Conservation (phyloP, 169 alveolate genomes). For the Plasmodium ovale region DNA sequence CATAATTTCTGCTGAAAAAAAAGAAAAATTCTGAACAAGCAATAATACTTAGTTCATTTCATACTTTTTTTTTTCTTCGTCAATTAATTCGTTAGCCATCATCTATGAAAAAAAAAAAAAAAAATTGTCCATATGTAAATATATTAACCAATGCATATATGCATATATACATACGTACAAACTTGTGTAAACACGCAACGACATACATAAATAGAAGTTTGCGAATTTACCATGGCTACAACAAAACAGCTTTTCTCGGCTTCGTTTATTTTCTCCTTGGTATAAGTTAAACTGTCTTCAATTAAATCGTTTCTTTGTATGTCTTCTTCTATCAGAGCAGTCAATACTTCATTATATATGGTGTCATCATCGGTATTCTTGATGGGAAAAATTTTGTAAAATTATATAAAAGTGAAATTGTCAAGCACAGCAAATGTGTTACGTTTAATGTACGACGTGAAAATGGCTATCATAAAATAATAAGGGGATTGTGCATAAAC, state of each 20-base stretch:
- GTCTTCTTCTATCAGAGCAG: slow-evolving; percentile 71
- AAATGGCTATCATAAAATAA: not conserved
- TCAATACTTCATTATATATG: slow-evolving; percentile 58
- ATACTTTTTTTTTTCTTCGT: slow-evolving; percentile 57
- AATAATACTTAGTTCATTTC: slow-evolving; percentile 27
- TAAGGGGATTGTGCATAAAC: not conserved
- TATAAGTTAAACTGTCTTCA: slow-evolving; percentile 59
- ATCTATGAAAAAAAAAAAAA: slow-evolving; percentile 37
- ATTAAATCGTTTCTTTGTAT: slow-evolving; percentile 59
- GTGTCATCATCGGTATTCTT: slow-evolving; percentile 52
- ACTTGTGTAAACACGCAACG: not conserved
- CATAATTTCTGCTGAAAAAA: slow-evolving; percentile 44
- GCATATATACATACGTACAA: not conserved
- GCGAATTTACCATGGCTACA: slow-evolving; percentile 56
- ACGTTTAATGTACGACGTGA: not conserved
- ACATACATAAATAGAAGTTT: slow-evolving; percentile 14
- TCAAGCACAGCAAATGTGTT: slow-evolving; percentile 20
- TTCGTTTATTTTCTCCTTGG: slow-evolving; percentile 63
- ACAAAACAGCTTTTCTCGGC: slow-evolving; percentile 70
- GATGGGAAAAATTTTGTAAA: not conserved
- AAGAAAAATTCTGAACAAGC: slow-evolving; percentile 62
- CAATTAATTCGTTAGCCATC: slow-evolving; percentile 75
- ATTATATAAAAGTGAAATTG: too few relatives aligned
- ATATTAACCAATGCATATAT: slow-evolving; percentile 2
- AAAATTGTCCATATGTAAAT: not conserved